phyloP scores from a whole-genome alignment of 2,329 filamentous ascomycete species.

The Claviceps fusiformis region DNA sequence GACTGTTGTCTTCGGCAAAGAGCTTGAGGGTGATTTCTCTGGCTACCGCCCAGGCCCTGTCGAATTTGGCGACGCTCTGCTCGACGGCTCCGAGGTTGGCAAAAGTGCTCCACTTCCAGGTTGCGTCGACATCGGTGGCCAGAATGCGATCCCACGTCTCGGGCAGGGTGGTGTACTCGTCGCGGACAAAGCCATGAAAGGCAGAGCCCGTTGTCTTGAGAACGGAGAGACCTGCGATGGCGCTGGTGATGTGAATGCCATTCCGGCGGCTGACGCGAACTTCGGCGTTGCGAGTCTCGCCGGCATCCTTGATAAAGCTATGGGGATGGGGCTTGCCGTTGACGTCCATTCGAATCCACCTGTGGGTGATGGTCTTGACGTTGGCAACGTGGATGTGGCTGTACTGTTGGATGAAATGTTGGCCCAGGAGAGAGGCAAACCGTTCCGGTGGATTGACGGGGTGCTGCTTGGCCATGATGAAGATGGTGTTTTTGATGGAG shows the following conservation, averaged over 20 bases:
- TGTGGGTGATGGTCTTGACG: conserved; percentile 68
- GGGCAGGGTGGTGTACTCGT: conserved; percentile 81
- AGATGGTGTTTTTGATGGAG: conserved; percentile 95
- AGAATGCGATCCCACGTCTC: conserved; percentile 94
- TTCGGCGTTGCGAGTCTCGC: conserved; percentile 75
- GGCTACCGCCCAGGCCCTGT: conserved; percentile 65
- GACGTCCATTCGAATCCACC: conserved; percentile 80
- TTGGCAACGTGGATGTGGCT: conserved; percentile 76
- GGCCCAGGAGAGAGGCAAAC: conserved; percentile 70
- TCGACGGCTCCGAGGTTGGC: conserved; percentile 52
- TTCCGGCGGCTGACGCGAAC: conserved; percentile 51
- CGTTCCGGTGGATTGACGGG: conserved; percentile 87
- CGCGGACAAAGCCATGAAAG: conserved; percentile 86
- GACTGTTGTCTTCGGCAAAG: conserved; percentile 81
- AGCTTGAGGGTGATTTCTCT: conserved; percentile 76
- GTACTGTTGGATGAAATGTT: conserved; percentile 83
- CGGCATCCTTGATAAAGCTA: conserved; percentile 82
- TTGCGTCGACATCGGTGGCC: conserved; percentile 79
- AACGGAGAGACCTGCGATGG: conserved; percentile 70
- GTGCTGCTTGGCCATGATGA: conserved; percentile 88
- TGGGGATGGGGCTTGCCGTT: conserved; percentile 88
- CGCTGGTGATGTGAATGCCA: conserved; percentile 64
- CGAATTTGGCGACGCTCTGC: conserved; percentile 51
- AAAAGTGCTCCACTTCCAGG: conserved; percentile 76
- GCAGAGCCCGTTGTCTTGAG: conserved; percentile 94